A percentile compares a stretch with the other conserved stretches of the same genome.
Conservation (phyloP, 495 filamentous ascomycete genomes). For the Staphylotrichum tortipilum region DNA sequence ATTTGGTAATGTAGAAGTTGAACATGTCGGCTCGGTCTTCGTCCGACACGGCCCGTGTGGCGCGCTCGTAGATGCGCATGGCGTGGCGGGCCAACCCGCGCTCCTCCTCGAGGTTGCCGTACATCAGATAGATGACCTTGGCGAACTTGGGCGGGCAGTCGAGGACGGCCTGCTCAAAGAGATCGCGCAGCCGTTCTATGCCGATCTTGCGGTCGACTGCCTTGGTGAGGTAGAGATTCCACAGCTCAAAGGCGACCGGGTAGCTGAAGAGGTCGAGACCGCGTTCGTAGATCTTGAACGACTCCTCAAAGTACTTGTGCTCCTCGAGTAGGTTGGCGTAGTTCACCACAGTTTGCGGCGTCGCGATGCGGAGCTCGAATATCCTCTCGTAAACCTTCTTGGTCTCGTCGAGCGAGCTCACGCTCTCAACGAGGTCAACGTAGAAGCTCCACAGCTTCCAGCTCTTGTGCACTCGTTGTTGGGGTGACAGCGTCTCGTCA, state of each 20-base stretch:
- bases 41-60: constrained; percentile 90
- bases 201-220: constrained; percentile 91
- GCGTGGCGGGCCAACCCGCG: constrained; percentile 92
- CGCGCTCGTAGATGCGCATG: constrained; percentile 98
- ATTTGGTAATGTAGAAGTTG: constrained; percentile 99
- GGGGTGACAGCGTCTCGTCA: constrained; percentile 86
- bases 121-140: constrained; percentile 95
- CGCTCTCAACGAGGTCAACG: constrained; percentile 94
- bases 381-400: constrained; percentile 92
- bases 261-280: constrained; percentile 96
- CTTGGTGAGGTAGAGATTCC: constrained; percentile 97
- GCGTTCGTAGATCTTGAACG: constrained; percentile 95
- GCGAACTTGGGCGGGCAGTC: constrained; percentile 93
- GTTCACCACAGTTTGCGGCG: constrained; percentile 96
- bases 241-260: constrained; percentile 95
- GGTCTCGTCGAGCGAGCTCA: constrained; percentile 84
- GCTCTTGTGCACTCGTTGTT: constrained; percentile 96
- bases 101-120: constrained; percentile 94
- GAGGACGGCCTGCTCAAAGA: constrained; percentile 96
- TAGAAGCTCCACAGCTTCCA: constrained; percentile 99
- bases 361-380: constrained; percentile 96
- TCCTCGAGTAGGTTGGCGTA: constrained; percentile 96
- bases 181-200: constrained; percentile 87
- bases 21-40: constrained; percentile 97
- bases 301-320: constrained; percentile 92